phyloP scores from a whole-genome alignment of 2,329 filamentous ascomycete genomes.

The Metarhizium anisopliae region DNA sequence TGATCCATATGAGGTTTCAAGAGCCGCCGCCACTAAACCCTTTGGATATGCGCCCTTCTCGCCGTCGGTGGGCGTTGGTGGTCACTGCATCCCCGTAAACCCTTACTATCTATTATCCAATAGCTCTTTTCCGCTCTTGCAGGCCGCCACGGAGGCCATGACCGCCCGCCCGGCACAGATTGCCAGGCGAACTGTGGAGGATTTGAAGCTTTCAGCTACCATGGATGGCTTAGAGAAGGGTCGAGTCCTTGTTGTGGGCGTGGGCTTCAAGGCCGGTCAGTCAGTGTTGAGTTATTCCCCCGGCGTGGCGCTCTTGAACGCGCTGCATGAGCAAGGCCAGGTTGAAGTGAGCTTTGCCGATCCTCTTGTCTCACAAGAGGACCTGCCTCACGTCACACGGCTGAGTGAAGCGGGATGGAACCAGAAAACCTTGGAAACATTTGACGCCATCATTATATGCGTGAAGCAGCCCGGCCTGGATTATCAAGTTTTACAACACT shows the following conservation, averaged over 20 bases:
- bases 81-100: conserved; percentile 48
- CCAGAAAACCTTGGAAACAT: background rate
- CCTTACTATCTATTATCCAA: conserved; percentile 44
- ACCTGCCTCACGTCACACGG: background rate
- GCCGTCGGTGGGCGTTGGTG: conserved; percentile 41
- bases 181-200: conserved; percentile 25
- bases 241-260: conserved; percentile 33
- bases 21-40: conserved; percentile 40
- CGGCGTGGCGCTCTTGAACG: conserved; percentile 20
- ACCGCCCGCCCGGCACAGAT: conserved; percentile 29
- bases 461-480: background rate
- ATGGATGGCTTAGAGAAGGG: conserved; percentile 7
- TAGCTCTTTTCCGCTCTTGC: conserved; percentile 35
- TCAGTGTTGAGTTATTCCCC: conserved; percentile 38
- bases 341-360: background rate
- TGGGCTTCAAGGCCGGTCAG: conserved; percentile 43
- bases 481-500: background rate
- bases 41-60: conserved; percentile 42
- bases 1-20: conserved; percentile 40
- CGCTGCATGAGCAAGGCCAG: background rate
- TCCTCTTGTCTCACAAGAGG: background rate
- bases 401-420: background rate
- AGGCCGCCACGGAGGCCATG: conserved; percentile 34
- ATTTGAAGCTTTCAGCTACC: conserved; percentile 11
- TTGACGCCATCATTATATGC: background rate